These are phyloP conservation scores for Leccinum subspadiceum DNA, from an alignment of 1,284 basidiomycete genomes.

Conservation along the genomic window DNA sequence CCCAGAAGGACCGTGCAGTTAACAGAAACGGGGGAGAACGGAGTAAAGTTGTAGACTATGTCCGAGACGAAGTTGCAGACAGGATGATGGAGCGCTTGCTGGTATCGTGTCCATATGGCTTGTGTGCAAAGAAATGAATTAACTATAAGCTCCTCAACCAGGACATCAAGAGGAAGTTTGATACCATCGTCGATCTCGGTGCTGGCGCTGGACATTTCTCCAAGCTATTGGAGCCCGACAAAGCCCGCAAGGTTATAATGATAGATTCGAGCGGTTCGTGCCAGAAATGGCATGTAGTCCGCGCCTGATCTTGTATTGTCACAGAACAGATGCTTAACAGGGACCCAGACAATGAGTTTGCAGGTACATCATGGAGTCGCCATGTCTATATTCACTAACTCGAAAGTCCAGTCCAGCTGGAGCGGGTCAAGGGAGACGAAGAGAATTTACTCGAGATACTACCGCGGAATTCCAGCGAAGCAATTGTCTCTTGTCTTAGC, in stretches of 20 bases:
- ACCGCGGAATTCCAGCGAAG: conserved; percentile 79
- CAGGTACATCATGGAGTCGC: conserved; percentile 46
- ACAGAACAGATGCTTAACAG: conserved; percentile 66
- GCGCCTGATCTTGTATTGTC: conserved; percentile 8
- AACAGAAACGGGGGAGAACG: conserved; percentile 51
- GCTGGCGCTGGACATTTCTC: conserved; percentile 95
- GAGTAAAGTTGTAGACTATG: conserved; percentile 86
- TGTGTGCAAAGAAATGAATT: conserved; percentile 1
- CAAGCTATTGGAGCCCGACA: conserved; percentile 74
- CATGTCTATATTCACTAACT: conserved; percentile 5
- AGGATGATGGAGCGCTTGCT: conserved; percentile 87
- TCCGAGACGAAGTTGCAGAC: conserved; percentile 89
- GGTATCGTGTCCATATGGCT: conserved; percentile 38
- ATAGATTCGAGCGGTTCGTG: conserved; percentile 81
- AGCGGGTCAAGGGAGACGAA: conserved; percentile 76
- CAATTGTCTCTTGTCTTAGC: conserved; percentile 87
- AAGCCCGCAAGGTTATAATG: conserved; percentile 79
- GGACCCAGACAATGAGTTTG: conserved; percentile 73
- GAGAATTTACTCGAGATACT: conserved; percentile 69
- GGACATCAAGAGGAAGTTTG: conserved; percentile 90
- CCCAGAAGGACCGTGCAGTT: conserved; percentile 81
- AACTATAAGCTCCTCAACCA: conserved; percentile 34
- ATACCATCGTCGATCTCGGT: conserved; percentile 83
- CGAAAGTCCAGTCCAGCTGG: conserved; percentile 58
- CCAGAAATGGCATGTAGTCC: not conserved